These are phyloP conservation scores for Yarrowia deformans DNA, from an alignment of 805 yeast species.

Conservation along the genomic window DNA sequence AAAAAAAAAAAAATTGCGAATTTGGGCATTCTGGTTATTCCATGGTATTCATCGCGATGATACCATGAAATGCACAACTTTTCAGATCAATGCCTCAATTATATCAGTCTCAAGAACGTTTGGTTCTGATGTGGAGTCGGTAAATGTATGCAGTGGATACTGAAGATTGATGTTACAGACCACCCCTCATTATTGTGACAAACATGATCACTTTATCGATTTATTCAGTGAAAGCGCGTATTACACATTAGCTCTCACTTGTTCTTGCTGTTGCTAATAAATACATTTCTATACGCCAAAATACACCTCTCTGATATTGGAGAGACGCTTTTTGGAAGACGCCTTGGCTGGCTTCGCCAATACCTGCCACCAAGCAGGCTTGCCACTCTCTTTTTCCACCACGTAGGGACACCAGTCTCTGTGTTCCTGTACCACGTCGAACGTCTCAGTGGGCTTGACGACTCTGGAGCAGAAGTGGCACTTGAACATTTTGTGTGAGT, in stretches of 20 bases:
- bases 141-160: too few species aligned
- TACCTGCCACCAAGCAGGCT: conserved; percentile 23
- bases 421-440: conserved; percentile 16
- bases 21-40: background rate
- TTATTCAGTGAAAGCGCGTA: too few species aligned
- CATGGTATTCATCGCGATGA: too few species aligned
- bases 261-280: background rate
- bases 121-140: too few species aligned
- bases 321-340: conserved; percentile 24
- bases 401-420: conserved; percentile 31
- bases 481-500: background rate
- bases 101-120: background rate
- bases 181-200: too few species aligned
- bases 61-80: background rate
- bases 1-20: background rate
- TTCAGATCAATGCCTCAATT: background rate
- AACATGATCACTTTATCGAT: too few species aligned
- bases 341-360: conserved; percentile 3
- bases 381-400: conserved; percentile 14
- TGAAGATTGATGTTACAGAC: too few species aligned
- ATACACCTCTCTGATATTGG: conserved; percentile 19
- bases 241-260: too few species aligned
- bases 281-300: conserved; percentile 23
- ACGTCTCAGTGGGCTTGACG: background rate
- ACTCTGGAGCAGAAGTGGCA: conserved; percentile 14